These are phyloP conservation scores for Apophysomyces ossiformis DNA, from an alignment of 371 early-diverging fungal species.

Conservation along the genomic window DNA sequence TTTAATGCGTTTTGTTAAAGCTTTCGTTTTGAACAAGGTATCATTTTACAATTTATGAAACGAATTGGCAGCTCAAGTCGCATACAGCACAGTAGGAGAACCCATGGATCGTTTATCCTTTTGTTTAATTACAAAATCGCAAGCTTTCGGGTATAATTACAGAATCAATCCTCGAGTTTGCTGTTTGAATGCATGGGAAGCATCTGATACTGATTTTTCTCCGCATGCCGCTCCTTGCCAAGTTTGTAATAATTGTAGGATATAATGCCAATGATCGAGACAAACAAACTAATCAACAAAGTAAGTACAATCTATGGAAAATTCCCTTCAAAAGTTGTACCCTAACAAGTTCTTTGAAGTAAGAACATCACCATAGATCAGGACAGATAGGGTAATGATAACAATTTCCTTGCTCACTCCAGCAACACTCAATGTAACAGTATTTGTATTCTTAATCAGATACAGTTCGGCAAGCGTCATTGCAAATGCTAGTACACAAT, in stretches of 20 bases:
- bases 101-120: too few relatives aligned
- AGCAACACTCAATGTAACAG: conserved; percentile 86
- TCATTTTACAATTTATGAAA: too few relatives aligned
- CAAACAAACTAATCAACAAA: conserved; percentile 43
- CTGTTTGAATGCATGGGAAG: conserved; percentile 34
- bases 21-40: too few relatives aligned
- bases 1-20: too few relatives aligned
- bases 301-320: background rate
- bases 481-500: conserved; percentile 64
- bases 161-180: conserved; percentile 35
- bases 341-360: conserved; percentile 57
- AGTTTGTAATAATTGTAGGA: conserved; percentile 63
- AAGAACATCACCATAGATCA: conserved; percentile 61
- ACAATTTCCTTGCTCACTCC: conserved; percentile 83
- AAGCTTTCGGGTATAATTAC: background rate
- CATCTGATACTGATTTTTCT: conserved; percentile 32
- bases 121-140: too few relatives aligned
- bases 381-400: conserved; percentile 56
- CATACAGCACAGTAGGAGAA: too few relatives aligned
- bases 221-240: conserved; percentile 31
- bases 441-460: conserved; percentile 82
- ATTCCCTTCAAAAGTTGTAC: conserved; percentile 25
- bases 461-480: conserved; percentile 87
- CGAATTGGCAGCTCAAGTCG: too few relatives aligned
- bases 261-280: conserved; percentile 66